Evolutionary conservation across 228 moss, liverwort and hornwort species (phyloP).

Genomic region (Sphagnum fallax): DNA sequence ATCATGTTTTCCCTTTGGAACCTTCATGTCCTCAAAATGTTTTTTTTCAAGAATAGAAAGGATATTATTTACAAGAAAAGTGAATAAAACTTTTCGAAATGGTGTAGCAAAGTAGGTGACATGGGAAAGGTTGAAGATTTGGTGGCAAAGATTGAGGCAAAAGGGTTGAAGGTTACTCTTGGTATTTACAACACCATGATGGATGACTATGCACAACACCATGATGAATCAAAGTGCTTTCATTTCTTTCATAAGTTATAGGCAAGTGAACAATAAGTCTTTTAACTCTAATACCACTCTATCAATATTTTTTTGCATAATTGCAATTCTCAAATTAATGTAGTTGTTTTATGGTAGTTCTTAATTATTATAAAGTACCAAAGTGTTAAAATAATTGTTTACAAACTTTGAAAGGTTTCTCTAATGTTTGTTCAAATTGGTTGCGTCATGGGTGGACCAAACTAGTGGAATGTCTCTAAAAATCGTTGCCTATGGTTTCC

Average conservation of each 20-base stretch:
- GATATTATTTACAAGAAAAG: not conserved
- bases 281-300: not conserved
- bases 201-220: slow-evolving; percentile 61
- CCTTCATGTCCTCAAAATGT: no score
- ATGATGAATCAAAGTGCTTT: slow-evolving; percentile 48
- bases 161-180: slow-evolving; percentile 56
- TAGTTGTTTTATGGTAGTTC: not conserved
- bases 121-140: slow-evolving; percentile 65
- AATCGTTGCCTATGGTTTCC: slow-evolving; percentile 66
- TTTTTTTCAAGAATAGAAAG: no score
- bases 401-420: no score
- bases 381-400: no score
- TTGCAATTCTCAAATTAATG: no score
- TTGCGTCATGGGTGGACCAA: slow-evolving; percentile 19
- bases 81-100: not conserved
- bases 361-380: no score
- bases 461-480: slow-evolving; percentile 54
- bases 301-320: no score
- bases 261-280: slow-evolving; percentile 14
- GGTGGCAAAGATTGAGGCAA: slow-evolving; percentile 54
- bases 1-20: no score
- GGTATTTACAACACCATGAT: slow-evolving; percentile 65
- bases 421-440: not conserved
- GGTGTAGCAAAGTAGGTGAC: slow-evolving; percentile 60
- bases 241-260: slow-evolving; percentile 42